A percentile compares a stretch with the other conserved stretches of the same genome.
Evolutionary conservation across 2,329 filamentous ascomycete genomes (phyloP).

Genomic region (Nigrospora oryzae): DNA sequence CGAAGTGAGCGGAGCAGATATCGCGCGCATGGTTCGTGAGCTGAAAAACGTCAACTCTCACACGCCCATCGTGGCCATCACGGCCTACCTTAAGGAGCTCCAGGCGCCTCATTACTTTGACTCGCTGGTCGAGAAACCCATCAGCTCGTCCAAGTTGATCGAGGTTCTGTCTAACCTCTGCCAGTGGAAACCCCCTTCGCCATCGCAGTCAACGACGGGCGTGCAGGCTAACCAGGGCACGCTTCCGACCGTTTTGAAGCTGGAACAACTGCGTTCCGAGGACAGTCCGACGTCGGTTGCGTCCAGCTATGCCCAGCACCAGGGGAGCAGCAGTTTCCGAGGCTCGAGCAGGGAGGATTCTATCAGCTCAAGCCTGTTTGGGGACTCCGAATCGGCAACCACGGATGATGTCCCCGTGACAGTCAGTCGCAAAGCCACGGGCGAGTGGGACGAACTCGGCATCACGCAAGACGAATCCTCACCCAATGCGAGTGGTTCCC

Average conservation of each 20-base stretch:
- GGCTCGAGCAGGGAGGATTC: conserved; percentile 82
- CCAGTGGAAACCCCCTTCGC: conserved; percentile 78
- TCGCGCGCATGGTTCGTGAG: conserved; percentile 95
- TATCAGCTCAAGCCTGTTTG: conserved; percentile 79
- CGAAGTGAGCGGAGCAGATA: conserved; percentile 89
- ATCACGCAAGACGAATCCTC: conserved; percentile 57
- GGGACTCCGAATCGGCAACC: conserved; percentile 71
- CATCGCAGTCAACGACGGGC: conserved; percentile 32
- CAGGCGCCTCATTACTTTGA: conserved; percentile 95
- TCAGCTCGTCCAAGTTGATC: conserved; percentile 81
- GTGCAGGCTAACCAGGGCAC: conserved; percentile 52
- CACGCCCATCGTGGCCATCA: conserved; percentile 93
- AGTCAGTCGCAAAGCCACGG: conserved; percentile 62
- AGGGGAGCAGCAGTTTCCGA: conserved; percentile 63
- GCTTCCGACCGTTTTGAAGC: conserved; percentile 56
- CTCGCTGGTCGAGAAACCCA: conserved; percentile 90
- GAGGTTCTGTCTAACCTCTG: conserved; percentile 84
- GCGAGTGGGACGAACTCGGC: conserved; percentile 76
- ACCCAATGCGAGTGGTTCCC: conserved; percentile 21
- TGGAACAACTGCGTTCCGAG: conserved; percentile 55
- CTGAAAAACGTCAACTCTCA: conserved; percentile 92
- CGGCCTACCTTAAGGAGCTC: conserved; percentile 94
- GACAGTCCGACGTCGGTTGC: conserved; percentile 81
- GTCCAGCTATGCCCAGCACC: conserved; percentile 58
- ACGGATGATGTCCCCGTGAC: conserved; percentile 73